Percentiles rank a stretch among this genome's conserved stretches.
phyloP scores from a whole-genome alignment of 164 flowering plant genomes.

The Piper longum region DNA sequence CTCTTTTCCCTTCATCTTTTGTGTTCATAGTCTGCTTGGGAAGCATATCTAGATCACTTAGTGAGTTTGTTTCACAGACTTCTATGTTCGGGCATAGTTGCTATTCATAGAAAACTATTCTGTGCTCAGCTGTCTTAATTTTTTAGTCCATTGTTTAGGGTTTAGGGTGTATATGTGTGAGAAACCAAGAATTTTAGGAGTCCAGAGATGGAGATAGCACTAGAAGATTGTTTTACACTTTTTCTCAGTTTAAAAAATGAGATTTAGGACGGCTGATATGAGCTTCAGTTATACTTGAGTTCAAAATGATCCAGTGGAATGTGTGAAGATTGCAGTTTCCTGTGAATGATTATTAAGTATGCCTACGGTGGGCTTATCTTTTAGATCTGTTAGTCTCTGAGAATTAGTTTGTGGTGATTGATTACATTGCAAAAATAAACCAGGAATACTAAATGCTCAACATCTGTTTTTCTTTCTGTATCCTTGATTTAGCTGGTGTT shows the following conservation, averaged over 20 bases:
- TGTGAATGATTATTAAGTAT: neutral
- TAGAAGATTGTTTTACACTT: too few relatives aligned
- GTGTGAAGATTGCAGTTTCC: neutral
- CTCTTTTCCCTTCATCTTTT: slow-evolving; percentile 84
- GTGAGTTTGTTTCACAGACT: slow-evolving; percentile 31
- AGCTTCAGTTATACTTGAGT: too few relatives aligned
- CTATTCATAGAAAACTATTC: neutral
- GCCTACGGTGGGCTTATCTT: neutral
- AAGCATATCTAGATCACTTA: slow-evolving; percentile 93
- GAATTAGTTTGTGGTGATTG: neutral
- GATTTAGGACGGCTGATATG: too few relatives aligned
- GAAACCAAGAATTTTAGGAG: too few relatives aligned
- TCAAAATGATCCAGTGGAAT: neutral
- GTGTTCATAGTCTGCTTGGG: slow-evolving; percentile 77
- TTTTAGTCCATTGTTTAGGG: too few relatives aligned
- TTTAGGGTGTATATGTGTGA: too few relatives aligned
- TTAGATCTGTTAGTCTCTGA: neutral
- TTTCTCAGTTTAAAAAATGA: too few relatives aligned
- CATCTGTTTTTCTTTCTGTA: neutral
- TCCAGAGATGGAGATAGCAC: too few relatives aligned
- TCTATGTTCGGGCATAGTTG: neutral
- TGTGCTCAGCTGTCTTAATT: neutral
- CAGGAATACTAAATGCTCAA: neutral
- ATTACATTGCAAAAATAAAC: neutral
- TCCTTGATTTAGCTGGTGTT: slow-evolving; percentile 67